A percentile compares a stretch with the other conserved stretches of the same genome.
Conservation (phyloP, 2,329 filamentous ascomycete genomes). For the Zarea fungicola region DNA sequence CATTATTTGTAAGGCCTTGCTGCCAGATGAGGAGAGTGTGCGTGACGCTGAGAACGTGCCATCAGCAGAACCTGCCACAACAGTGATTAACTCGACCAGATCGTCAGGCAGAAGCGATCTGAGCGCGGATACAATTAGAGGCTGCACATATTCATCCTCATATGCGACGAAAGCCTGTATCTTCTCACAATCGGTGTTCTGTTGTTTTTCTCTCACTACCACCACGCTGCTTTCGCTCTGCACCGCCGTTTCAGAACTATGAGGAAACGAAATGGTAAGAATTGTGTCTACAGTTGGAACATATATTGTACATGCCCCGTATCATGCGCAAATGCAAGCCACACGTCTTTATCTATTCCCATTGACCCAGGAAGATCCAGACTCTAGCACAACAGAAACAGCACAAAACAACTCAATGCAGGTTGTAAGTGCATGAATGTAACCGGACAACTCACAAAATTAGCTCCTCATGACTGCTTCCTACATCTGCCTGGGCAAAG, state of each 20-base stretch:
- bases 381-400: not conserved
- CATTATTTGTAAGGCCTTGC: conserved; percentile 66
- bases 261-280: conserved; percentile 29
- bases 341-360: conserved; percentile 13
- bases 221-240: conserved; percentile 9
- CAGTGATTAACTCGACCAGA: conserved; percentile 51
- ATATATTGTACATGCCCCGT: conserved; percentile 19
- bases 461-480: conserved; percentile 64
- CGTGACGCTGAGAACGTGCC: conserved; percentile 29
- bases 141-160: conserved; percentile 84
- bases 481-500: conserved; percentile 70
- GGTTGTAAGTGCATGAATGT: not conserved
- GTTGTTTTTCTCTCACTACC: conserved; percentile 18
- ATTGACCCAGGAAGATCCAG: conserved; percentile 11
- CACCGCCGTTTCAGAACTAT: conserved; percentile 18
- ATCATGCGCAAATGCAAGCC: conserved; percentile 14
- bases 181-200: conserved; percentile 15
- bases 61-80: conserved; percentile 26
- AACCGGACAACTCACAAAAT: conserved; percentile 65
- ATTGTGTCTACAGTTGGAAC: conserved; percentile 27
- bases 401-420: not conserved
- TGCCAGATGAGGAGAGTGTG: conserved; percentile 22
- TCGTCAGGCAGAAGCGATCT: conserved; percentile 51
- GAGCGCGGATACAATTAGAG: conserved; percentile 72
- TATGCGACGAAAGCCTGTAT: conserved; percentile 72